A percentile compares a stretch with the other conserved stretches of the same genome.
Evolutionary conservation across 176 grass and related monocot species (phyloP).

Genomic region (Panicum miliaceum): DNA sequence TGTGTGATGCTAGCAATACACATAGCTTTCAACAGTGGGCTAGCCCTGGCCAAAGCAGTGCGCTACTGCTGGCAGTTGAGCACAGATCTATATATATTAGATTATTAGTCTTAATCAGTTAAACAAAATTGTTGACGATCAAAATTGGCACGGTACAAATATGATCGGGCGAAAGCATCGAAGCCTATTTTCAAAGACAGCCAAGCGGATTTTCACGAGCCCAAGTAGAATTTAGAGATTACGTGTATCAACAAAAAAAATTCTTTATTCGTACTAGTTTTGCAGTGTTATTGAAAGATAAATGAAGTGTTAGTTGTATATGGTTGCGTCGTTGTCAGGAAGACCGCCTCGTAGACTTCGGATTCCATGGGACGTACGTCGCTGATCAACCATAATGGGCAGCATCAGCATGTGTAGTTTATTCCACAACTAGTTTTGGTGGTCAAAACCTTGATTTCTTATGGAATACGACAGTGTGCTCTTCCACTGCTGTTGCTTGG

Average conservation of each 20-base stretch:
- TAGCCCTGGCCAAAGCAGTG: not conserved
- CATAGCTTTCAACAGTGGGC: not conserved
- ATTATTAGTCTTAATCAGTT: not conserved
- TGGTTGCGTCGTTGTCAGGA: constrained; percentile 1
- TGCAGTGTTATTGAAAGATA: not conserved
- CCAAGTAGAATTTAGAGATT: no score
- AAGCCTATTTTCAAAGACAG: no score
- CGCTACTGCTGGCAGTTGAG: not conserved
- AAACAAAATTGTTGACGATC: no score
- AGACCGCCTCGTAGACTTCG: constrained; percentile 34
- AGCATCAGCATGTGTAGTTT: not conserved
- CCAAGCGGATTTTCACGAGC: no score
- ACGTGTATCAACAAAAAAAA: not conserved
- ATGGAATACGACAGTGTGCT: not conserved
- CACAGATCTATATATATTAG: not conserved
- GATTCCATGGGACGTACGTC: constrained; percentile 1
- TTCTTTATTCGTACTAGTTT: not conserved
- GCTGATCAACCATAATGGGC: constrained; percentile 9
- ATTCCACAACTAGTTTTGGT: not conserved
- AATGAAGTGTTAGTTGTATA: not conserved
- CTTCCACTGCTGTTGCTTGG: not conserved
- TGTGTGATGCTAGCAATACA: not conserved
- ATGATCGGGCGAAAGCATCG: no score
- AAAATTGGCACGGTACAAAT: no score
- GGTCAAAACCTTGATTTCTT: constrained; percentile 42